A percentile compares a stretch with the other conserved stretches of the same genome.
phyloP scores from a whole-genome alignment of 768 basidiomycete genomes.

The Tricholoma sp. region DNA sequence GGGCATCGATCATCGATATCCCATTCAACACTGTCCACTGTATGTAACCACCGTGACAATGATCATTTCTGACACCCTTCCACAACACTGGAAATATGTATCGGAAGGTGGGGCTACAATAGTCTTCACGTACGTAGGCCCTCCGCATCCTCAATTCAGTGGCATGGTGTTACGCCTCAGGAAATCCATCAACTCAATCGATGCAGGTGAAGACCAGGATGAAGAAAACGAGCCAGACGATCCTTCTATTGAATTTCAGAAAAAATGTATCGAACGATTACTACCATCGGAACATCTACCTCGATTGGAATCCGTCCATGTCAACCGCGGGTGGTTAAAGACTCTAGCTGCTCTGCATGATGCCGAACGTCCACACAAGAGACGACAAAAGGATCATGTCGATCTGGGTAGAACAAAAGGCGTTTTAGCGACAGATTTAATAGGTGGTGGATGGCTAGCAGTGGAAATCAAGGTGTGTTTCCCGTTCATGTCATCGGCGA shows the following conservation, averaged over 20 bases:
- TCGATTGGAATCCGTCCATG: conserved; percentile 43
- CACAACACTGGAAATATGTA: conserved; percentile 73
- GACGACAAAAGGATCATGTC: conserved; percentile 53
- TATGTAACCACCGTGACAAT: conserved; percentile 14
- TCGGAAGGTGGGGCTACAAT: conserved; percentile 92
- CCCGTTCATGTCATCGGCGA: neutral
- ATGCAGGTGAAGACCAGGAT: neutral
- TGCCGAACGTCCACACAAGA: conserved; percentile 45
- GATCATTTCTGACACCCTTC: conserved; percentile 28
- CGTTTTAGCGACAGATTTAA: conserved; percentile 76
- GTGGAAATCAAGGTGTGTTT: conserved; percentile 86
- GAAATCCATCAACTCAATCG: conserved; percentile 37
- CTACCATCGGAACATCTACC: conserved; percentile 61
- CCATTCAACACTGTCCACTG: too few relatives aligned
- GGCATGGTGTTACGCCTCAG: conserved; percentile 74
- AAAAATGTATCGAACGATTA: conserved; percentile 56
- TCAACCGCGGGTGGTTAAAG: conserved; percentile 55
- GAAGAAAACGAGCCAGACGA: conserved; percentile 29
- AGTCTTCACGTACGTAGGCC: conserved; percentile 78
- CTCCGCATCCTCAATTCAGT: conserved; percentile 42
- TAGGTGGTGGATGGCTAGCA: conserved; percentile 59
- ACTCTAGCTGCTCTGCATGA: conserved; percentile 43
- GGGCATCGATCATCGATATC: too few relatives aligned
- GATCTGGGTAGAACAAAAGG: conserved; percentile 52
- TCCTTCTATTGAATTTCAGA: conserved; percentile 51